Percentiles rank a stretch among this genome's conserved stretches.
Evolutionary conservation across 108 stramenopile genomes (phyloP).

Genomic region (Fragilaria crotonensis): DNA sequence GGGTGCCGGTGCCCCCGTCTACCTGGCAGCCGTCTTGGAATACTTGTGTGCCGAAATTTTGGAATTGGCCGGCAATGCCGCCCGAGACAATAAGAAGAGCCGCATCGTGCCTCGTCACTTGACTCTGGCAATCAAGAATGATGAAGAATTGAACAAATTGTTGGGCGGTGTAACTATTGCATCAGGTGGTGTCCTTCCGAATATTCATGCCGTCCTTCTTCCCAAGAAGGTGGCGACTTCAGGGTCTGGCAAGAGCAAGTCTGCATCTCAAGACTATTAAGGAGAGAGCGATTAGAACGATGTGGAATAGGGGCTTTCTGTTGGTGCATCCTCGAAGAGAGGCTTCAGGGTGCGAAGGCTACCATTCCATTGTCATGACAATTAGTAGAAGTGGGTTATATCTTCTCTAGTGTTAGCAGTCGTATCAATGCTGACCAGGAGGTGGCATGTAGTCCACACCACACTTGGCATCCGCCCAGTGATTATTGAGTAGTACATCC

Average conservation of each 20-base stretch:
- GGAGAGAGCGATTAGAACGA: too few species aligned
- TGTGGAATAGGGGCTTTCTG: too few species aligned
- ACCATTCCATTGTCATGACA: too few species aligned
- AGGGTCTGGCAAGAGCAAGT: slow-evolving; percentile 8
- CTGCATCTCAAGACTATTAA: slow-evolving; percentile 13
- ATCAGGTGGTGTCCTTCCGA: slow-evolving; percentile 84
- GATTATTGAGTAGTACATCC: slow-evolving; percentile 90
- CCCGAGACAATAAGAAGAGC: too few species aligned
- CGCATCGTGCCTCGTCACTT: slow-evolving; percentile 86
- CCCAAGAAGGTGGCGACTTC: slow-evolving; percentile 66
- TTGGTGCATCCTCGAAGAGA: too few species aligned
- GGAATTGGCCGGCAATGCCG: slow-evolving; percentile 86
- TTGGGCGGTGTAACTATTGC: slow-evolving; percentile 87
- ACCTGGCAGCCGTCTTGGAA: slow-evolving; percentile 57
- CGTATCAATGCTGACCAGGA: neutral
- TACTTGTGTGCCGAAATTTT: slow-evolving; percentile 79
- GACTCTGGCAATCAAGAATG: too few species aligned
- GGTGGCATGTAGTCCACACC: slow-evolving; percentile 56
- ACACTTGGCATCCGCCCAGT: slow-evolving; percentile 87
- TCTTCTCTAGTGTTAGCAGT: too few species aligned
- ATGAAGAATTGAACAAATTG: slow-evolving; percentile 84
- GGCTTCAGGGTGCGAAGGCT: too few species aligned
- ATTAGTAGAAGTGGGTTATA: too few species aligned
- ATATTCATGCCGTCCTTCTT: slow-evolving; percentile 87
- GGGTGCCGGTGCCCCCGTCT: slow-evolving; percentile 70